Evolutionary conservation across 169 alveolate species (phyloP), one percentile per base, ranked within the genome.

Genomic region (Theileria annulata): DNA sequence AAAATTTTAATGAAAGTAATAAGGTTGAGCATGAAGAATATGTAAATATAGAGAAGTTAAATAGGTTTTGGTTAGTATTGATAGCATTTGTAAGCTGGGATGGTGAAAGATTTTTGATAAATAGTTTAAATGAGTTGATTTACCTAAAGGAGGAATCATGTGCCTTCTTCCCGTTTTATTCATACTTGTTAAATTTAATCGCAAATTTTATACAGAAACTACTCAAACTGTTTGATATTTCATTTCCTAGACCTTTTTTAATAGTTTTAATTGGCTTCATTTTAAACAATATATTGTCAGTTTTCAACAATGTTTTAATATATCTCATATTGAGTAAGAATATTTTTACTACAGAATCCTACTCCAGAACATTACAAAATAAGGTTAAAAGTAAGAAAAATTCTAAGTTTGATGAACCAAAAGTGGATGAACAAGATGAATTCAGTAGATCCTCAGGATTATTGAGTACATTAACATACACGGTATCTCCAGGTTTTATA

Each of bases 91-190:
- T 75, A n/a, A 71, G 79, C 70, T 83, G 80, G 80, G 94, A 90
- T 60, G 92, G 90, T n/a, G 94, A 90, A 63, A 78, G 90, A 58
- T 71, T 90, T 62, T 77, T 90, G 33, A 84, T 83, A 48, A 71
- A 80, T 15, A 78, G 92, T 23, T 63, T 82, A 12, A 88, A 90
- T 62, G 83, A 80, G 15, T 73, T 88, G 8, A 86, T 81, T 30
- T 90, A 90, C 73, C 28, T 66, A n/a, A 75, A 72, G 63, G 93
- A 86, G 72, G 91, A 90, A 30, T 80, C 85, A 33, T 79, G 81
- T 37, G 93, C 94, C 1, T 90, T 90, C 83, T 85, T 90, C 68
- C 94, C 94, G 10, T 49, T 88, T 71, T 73, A 87, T 13, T 93
- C 94, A 28, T 83, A 67, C 58, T 25, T 90, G 21, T 56, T 77